These are phyloP conservation scores for Aspergillus novofumigatus DNA, from an alignment of 2,329 filamentous ascomycete species.

Conservation along the genomic window DNA sequence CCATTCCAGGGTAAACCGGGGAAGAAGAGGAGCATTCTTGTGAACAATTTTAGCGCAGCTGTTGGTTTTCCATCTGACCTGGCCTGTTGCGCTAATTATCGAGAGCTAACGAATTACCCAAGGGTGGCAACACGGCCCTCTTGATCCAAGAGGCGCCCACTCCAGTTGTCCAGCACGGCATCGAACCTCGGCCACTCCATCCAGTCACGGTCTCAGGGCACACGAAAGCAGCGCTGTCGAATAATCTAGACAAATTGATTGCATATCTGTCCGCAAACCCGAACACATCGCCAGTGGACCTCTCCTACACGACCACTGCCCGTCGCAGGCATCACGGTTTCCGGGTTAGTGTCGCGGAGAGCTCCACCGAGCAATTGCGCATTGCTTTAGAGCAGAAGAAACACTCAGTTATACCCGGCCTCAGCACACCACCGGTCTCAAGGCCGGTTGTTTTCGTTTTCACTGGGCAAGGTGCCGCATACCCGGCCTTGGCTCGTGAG, in stretches of 20 bases:
- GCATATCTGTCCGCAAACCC: too few relatives aligned
- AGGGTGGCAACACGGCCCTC: slow-evolving; percentile 63
- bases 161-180: slow-evolving; percentile 54
- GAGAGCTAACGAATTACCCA: too few relatives aligned
- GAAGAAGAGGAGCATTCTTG: slow-evolving; percentile 36
- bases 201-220: slow-evolving; percentile 41
- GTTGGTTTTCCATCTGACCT: too few relatives aligned
- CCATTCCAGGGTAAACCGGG: slow-evolving; percentile 23
- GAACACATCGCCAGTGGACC: slow-evolving; percentile 49
- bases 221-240: slow-evolving; percentile 32
- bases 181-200: too few relatives aligned
- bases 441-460: slow-evolving; percentile 31
- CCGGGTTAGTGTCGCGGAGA: slow-evolving; percentile 29
- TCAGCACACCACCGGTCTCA: slow-evolving; percentile 17
- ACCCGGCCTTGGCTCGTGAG: slow-evolving; percentile 34
- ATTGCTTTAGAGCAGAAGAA: slow-evolving; percentile 17
- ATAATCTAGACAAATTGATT: too few relatives aligned
- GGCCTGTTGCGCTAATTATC: too few relatives aligned
- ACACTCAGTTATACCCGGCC: slow-evolving; percentile 27
- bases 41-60: slow-evolving; percentile 67
- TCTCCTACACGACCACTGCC: slow-evolving; percentile 64
- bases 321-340: slow-evolving; percentile 39
- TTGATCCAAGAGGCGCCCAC: slow-evolving; percentile 59
- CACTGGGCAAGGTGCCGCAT: slow-evolving; percentile 39
- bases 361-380: too few relatives aligned